Conservation (phyloP, 73 alveolate species). For the Breviolum minutum region DNA sequence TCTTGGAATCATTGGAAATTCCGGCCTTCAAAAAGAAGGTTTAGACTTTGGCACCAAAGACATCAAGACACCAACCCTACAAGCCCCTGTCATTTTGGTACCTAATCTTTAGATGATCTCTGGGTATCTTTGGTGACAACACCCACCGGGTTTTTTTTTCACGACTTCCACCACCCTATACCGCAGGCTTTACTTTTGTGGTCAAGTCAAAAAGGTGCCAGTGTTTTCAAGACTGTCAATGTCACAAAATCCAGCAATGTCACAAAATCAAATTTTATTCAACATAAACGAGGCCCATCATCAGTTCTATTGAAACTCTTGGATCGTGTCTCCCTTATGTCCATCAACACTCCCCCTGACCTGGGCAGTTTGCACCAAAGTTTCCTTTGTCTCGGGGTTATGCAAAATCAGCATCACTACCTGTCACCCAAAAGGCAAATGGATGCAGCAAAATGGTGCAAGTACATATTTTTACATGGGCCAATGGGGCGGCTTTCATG, state of each 20-base stretch:
- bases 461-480: too few species aligned
- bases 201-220: background rate
- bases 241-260: background rate
- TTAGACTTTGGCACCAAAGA: too few species aligned
- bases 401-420: conserved; percentile 72
- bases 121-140: too few species aligned
- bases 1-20: too few species aligned
- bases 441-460: background rate
- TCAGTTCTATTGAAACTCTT: too few species aligned
- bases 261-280: background rate
- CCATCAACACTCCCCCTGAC: background rate
- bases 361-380: conserved; percentile 79
- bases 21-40: too few species aligned
- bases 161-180: background rate
- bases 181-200: background rate
- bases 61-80: too few species aligned
- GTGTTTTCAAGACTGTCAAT: background rate
- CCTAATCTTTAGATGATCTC: too few species aligned
- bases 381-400: conserved; percentile 65
- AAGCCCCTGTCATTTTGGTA: too few species aligned
- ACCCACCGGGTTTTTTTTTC: background rate
- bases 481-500: too few species aligned
- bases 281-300: too few species aligned
- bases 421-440: background rate
- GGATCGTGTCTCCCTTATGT: too few species aligned